Evolutionary conservation across 106 monocot genomes (phyloP).

Genomic region (Dendrobium chrysotoxum): DNA sequence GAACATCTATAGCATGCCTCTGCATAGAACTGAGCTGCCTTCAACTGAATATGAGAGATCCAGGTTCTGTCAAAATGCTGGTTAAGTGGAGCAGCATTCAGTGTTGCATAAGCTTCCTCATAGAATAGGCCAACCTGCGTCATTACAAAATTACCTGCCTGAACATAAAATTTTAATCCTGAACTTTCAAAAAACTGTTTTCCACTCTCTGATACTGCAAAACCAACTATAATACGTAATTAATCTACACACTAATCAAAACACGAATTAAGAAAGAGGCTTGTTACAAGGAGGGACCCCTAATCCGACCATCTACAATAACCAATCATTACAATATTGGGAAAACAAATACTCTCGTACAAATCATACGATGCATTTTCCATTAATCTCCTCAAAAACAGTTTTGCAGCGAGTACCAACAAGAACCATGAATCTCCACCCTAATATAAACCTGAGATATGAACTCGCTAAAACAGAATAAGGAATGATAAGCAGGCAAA

Average conservation of each 20-base stretch:
- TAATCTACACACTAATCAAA: neutral
- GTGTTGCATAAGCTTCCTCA: constrained; percentile 43
- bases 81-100: constrained; percentile 37
- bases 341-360: neutral
- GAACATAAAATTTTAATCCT: neutral
- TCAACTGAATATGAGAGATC: constrained; percentile 55
- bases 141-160: neutral
- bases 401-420: neutral
- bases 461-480: neutral
- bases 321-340: neutral
- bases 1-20: constrained; percentile 61
- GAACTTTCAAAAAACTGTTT: neutral
- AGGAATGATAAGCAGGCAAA: neutral
- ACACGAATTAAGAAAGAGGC: neutral
- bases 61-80: constrained; percentile 64
- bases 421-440: neutral
- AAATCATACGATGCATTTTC: neutral
- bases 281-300: neutral
- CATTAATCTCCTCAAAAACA: neutral
- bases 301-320: neutral
- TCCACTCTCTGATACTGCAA: neutral
- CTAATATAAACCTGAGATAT: neutral
- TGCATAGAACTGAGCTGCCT: constrained; percentile 58
- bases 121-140: constrained; percentile 47
- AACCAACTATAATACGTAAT: neutral